Evolutionary conservation across 768 basidiomycete species (phyloP).

Genomic region (Russula sp.): DNA sequence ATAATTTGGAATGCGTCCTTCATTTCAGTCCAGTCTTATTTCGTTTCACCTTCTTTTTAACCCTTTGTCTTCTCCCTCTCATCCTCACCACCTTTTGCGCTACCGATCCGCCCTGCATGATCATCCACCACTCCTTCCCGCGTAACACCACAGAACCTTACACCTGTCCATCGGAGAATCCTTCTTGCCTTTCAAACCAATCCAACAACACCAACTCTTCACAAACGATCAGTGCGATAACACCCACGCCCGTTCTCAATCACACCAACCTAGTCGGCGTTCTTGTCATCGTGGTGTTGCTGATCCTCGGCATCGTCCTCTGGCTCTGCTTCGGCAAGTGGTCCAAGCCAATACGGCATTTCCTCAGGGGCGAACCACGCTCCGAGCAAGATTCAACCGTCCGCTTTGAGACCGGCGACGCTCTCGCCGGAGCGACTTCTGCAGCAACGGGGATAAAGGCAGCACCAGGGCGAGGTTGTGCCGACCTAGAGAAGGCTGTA

Average conservation of each 20-base stretch:
- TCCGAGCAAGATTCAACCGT: background rate
- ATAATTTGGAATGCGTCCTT: conserved; percentile 9
- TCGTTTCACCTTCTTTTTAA: background rate
- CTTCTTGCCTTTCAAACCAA: background rate
- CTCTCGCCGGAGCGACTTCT: no score
- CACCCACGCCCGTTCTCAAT: conserved; percentile 13
- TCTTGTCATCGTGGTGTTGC: conserved; percentile 26
- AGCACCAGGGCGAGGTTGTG: background rate
- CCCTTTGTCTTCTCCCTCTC: background rate
- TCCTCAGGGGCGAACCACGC: conserved; percentile 9
- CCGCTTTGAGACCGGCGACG: background rate
- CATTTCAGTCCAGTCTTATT: background rate
- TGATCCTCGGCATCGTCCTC: conserved; percentile 22
- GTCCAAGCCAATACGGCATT: conserved; percentile 23
- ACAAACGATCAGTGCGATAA: background rate
- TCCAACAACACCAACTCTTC: conserved; percentile 3
- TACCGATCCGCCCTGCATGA: conserved; percentile 4
- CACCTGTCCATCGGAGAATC: background rate
- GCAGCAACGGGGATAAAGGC: no score
- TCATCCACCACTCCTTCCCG: conserved; percentile 3
- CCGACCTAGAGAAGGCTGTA: conserved; percentile 1
- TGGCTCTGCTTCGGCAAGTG: conserved; percentile 28
- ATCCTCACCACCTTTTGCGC: background rate
- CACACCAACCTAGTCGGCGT: conserved; percentile 28
- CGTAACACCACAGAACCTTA: background rate